Evolutionary conservation across 208 protist genomes (phyloP).

Genomic region (Leishmania martiniquensis): DNA sequence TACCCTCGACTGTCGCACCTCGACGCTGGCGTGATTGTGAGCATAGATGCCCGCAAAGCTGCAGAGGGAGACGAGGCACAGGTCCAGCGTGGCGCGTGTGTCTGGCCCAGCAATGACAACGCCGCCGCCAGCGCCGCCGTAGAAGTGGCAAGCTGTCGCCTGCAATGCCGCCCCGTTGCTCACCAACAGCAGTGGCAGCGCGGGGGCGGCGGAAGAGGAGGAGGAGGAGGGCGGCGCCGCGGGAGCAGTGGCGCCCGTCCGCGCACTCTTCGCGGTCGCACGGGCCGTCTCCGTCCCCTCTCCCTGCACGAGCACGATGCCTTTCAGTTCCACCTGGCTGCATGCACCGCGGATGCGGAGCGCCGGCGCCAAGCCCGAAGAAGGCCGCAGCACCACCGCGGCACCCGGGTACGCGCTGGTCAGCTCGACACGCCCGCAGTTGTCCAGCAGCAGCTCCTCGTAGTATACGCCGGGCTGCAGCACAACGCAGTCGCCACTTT

Average conservation of each 20-base stretch:
- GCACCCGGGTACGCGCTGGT: conserved; percentile 58
- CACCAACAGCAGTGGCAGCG: conserved; percentile 41
- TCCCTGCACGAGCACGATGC: conserved; percentile 58
- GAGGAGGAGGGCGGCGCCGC: neutral
- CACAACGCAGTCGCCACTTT: conserved; percentile 33
- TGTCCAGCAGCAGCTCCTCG: conserved; percentile 45
- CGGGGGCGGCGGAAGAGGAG: conserved; percentile 10
- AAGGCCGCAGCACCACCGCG: conserved; percentile 57
- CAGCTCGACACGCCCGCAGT: conserved; percentile 46
- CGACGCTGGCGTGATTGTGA: conserved; percentile 33
- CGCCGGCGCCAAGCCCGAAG: conserved; percentile 44
- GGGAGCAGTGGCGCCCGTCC: neutral
- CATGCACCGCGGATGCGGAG: conserved; percentile 40
- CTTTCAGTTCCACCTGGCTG: conserved; percentile 39
- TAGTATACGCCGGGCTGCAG: conserved; percentile 71
- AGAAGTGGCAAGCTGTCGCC: conserved; percentile 70
- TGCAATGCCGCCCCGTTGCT: conserved; percentile 36
- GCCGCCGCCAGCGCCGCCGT: conserved; percentile 49
- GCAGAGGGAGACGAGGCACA: conserved; percentile 64
- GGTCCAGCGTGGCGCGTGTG: conserved; percentile 41
- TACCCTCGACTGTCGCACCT: conserved; percentile 45
- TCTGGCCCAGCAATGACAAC: conserved; percentile 35
- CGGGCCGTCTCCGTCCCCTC: neutral
- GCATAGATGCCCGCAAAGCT: conserved; percentile 55
- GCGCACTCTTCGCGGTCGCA: neutral